These are phyloP conservation scores for Pinus taeda DNA, from an alignment of 75 land plant genomes.

Conservation along the genomic window DNA sequence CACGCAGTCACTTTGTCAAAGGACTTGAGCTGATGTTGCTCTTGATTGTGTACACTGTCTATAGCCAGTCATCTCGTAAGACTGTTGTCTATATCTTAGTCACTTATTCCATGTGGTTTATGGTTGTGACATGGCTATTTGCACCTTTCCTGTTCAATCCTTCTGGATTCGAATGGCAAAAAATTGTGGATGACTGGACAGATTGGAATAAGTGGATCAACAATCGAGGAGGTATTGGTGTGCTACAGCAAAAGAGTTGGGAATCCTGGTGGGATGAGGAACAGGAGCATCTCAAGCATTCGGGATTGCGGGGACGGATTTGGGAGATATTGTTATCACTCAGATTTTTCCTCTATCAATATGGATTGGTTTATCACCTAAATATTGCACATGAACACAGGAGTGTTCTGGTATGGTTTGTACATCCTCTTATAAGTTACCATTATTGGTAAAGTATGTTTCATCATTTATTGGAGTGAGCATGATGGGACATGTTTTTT, in stretches of 20 bases:
- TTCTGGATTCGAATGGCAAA: slow-evolving; percentile 99
- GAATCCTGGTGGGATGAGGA: slow-evolving; percentile 99
- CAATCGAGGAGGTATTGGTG: slow-evolving; percentile 94
- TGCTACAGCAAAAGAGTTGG: slow-evolving; percentile 81
- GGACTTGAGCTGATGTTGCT: slow-evolving; percentile 82
- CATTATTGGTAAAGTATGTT: background rate
- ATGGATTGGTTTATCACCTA: slow-evolving; percentile 95
- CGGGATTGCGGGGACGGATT: slow-evolving; percentile 64
- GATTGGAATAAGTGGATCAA: slow-evolving; percentile 99
- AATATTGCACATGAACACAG: slow-evolving; percentile 59
- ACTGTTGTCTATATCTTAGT: slow-evolving; percentile 72
- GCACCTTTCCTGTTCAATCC: slow-evolving; percentile 99
- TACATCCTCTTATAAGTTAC: slow-evolving; percentile 11
- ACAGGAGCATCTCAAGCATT: slow-evolving; percentile 78
- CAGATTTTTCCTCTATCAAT: slow-evolving; percentile 89
- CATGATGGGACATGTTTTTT: background rate
- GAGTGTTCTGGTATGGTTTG: slow-evolving; percentile 52
- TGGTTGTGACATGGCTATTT: slow-evolving; percentile 96
- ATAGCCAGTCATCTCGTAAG: slow-evolving; percentile 58
- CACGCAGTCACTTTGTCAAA: slow-evolving; percentile 96
- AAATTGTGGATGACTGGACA: slow-evolving; percentile 97
- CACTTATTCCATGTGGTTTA: slow-evolving; percentile 96
- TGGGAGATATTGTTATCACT: slow-evolving; percentile 72
- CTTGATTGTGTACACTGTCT: slow-evolving; percentile 77
- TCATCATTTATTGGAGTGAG: slow-evolving; percentile 10